These are phyloP conservation scores for Taiozyma sp. DNA, from an alignment of 1,139 yeast species.

Conservation along the genomic window DNA sequence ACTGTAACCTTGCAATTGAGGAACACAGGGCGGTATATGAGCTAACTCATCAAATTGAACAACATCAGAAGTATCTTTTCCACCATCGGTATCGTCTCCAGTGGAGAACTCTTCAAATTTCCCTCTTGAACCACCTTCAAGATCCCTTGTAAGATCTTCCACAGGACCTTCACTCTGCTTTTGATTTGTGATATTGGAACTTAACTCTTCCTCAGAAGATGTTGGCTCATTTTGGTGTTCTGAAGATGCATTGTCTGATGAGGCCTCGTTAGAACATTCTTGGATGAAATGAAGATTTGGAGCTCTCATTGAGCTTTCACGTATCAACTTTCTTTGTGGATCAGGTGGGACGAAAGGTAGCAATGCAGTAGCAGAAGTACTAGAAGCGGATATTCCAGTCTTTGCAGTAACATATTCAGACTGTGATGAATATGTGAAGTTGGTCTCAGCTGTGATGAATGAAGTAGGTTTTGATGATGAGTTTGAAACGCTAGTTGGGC, in stretches of 20 bases:
- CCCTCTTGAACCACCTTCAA: background rate
- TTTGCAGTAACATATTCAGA: background rate
- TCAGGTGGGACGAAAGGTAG: background rate
- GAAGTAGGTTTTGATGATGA: background rate
- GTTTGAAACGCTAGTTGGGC: background rate
- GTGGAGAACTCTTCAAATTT: background rate
- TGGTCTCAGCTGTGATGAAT: background rate
- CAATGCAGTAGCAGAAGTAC: slow-evolving; percentile 56
- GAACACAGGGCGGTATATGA: slow-evolving; percentile 12
- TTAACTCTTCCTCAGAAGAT: background rate
- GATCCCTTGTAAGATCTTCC: background rate
- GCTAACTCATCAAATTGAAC: slow-evolving; percentile 3
- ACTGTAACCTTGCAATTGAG: slow-evolving; percentile 2
- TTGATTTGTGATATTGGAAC: background rate
- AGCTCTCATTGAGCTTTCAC: background rate
- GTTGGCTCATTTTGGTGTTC: slow-evolving; percentile 34
- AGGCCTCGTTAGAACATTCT: background rate
- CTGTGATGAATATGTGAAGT: background rate
- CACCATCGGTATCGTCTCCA: background rate
- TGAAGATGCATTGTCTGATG: background rate
- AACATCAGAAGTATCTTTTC: background rate
- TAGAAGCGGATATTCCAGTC: slow-evolving; percentile 28
- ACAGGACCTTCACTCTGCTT: background rate
- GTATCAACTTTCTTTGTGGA: background rate
- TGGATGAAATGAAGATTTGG: background rate